Evolutionary conservation across 306 rosid species (phyloP).

Genomic region (Dryas alaskensis): DNA sequence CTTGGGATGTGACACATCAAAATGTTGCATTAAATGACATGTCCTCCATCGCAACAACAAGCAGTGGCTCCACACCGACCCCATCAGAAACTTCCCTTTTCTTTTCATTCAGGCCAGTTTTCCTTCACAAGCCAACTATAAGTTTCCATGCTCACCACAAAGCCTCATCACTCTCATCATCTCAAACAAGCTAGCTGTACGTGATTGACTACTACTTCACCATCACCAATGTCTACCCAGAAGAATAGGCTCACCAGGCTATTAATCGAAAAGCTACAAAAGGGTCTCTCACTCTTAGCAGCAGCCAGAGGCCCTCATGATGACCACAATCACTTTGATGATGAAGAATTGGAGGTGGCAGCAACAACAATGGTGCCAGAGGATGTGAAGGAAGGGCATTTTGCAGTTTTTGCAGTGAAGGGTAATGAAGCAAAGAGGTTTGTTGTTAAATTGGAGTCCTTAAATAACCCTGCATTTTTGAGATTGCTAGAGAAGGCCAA

Average conservation of each 20-base stretch:
- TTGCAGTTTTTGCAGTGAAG: slow-evolving; percentile 53
- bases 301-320: slow-evolving; percentile 29
- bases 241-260: slow-evolving; percentile 19
- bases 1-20: not conserved
- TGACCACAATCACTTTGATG: slow-evolving; percentile 3
- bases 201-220: too few relatives aligned
- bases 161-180: not conserved
- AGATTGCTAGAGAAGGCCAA: slow-evolving; percentile 51
- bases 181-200: too few relatives aligned
- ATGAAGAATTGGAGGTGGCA: slow-evolving; percentile 25
- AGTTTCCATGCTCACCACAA: not conserved
- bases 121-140: not conserved
- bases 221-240: slow-evolving; percentile 1
- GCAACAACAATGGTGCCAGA: slow-evolving; percentile 23
- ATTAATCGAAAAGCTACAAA: slow-evolving; percentile 36
- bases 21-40: not conserved
- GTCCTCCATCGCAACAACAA: not conserved
- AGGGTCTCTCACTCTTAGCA: slow-evolving; percentile 36
- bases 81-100: not conserved
- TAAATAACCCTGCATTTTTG: slow-evolving; percentile 54
- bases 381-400: slow-evolving; percentile 54
- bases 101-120: not conserved
- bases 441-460: slow-evolving; percentile 42
- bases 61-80: slow-evolving; percentile 4
- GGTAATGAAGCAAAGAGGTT: slow-evolving; percentile 57